These are phyloP conservation scores for Piper betle DNA, from an alignment of 164 flowering plant species.

Conservation along the genomic window DNA sequence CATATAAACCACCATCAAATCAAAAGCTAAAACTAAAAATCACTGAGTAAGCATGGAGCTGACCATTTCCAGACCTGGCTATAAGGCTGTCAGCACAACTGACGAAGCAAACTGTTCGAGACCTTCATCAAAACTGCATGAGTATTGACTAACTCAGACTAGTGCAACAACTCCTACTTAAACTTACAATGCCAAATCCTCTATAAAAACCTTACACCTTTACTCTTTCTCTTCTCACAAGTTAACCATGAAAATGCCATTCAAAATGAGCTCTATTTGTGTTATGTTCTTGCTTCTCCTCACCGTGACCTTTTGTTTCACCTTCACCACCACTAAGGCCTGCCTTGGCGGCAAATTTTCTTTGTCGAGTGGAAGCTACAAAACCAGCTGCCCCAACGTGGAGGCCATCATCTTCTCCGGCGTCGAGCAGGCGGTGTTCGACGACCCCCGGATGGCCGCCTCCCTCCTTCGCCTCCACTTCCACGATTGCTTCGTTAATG, in stretches of 20 bases:
- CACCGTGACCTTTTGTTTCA: background rate
- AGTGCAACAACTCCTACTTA: constrained; percentile 39
- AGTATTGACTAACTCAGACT: constrained; percentile 48
- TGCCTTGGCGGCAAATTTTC: constrained; percentile 16
- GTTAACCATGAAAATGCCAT: background rate
- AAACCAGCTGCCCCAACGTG: constrained; percentile 47
- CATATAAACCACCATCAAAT: too few species aligned
- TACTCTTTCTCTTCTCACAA: background rate
- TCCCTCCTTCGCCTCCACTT: constrained; percentile 71
- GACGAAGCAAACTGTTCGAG: too few species aligned
- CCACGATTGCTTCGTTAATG: constrained; percentile 81
- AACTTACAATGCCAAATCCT: background rate
- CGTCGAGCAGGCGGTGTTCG: constrained; percentile 34
- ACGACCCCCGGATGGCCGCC: constrained; percentile 70
- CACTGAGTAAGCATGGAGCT: too few species aligned
- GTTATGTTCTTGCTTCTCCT: background rate
- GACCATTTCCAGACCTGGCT: too few species aligned
- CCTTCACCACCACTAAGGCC: constrained; percentile 13
- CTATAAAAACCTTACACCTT: too few species aligned
- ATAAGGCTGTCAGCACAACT: too few species aligned
- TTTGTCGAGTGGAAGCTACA: constrained; percentile 19
- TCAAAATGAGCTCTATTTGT: background rate
- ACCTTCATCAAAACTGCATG: background rate
- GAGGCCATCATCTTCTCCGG: constrained; percentile 44
- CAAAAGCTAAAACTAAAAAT: too few species aligned